Percentiles rank a stretch among this genome's conserved stretches.
phyloP scores from a whole-genome alignment of 2,329 filamentous ascomycete species.

The Colletotrichum echinochloae region DNA sequence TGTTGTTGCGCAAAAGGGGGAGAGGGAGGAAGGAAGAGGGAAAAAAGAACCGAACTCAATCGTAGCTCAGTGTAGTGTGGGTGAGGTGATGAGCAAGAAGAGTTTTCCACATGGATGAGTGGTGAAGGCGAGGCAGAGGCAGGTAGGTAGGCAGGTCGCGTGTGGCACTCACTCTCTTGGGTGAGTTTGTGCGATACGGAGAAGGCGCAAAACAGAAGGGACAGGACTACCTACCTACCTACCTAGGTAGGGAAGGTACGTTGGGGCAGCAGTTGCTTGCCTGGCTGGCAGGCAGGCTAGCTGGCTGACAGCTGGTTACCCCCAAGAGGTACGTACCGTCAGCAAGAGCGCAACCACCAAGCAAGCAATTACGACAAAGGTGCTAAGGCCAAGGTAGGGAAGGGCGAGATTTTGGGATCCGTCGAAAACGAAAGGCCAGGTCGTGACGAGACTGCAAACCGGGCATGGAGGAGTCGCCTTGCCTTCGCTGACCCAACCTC shows the following conservation, averaged over 20 bases:
- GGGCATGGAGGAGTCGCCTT: slow-evolving; percentile 1
- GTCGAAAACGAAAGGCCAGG: neutral
- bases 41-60: slow-evolving; percentile 33
- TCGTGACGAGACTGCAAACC: slow-evolving; percentile 4
- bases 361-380: neutral
- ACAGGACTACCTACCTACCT: slow-evolving; percentile 13
- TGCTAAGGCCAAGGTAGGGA: neutral
- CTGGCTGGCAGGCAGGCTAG: neutral
- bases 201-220: slow-evolving; percentile 25
- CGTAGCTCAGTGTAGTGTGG: slow-evolving; percentile 16
- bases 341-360: neutral
- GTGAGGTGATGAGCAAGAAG: slow-evolving; percentile 40
- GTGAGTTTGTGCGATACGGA: slow-evolving; percentile 27
- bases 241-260: neutral
- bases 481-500: neutral
- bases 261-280: slow-evolving; percentile 20
- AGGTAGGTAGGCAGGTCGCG: slow-evolving; percentile 27
- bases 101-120: slow-evolving; percentile 34
- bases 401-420: neutral
- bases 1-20: slow-evolving; percentile 27
- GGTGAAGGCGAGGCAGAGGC: slow-evolving; percentile 17
- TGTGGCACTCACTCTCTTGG: slow-evolving; percentile 26
- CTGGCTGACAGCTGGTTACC: neutral
- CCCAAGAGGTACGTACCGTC: slow-evolving; percentile 16
- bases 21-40: slow-evolving; percentile 10